A percentile compares a stretch with the other conserved stretches of the same genome.
phyloP scores from a whole-genome alignment of 2,329 filamentous ascomycete genomes.

The Fusarium lateritium region DNA sequence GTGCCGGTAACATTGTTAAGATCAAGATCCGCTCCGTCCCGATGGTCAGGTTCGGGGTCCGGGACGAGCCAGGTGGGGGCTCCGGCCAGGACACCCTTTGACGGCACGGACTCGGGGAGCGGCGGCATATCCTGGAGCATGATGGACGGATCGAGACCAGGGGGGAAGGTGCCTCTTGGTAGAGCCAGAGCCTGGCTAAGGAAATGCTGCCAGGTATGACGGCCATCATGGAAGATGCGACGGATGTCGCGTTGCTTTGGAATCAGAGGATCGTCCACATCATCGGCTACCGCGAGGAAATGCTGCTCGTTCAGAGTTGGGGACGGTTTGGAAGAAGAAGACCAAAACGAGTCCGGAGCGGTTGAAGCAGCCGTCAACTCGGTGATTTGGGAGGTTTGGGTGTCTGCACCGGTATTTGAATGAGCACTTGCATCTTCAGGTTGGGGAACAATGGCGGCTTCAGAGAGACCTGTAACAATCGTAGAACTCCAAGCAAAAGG shows the following conservation, averaged over 20 bases:
- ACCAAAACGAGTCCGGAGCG: conserved; percentile 21
- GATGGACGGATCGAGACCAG: conserved; percentile 42
- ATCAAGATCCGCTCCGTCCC: conserved; percentile 31
- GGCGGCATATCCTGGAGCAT: conserved; percentile 49
- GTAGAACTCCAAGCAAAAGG: conserved; percentile 46
- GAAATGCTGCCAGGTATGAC: conserved; percentile 45
- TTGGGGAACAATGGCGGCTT: conserved; percentile 38
- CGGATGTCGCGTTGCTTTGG: conserved; percentile 41
- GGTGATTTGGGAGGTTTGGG: conserved; percentile 17
- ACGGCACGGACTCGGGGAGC: conserved; percentile 42
- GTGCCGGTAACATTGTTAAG: conserved; percentile 44
- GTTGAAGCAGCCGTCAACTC: conserved; percentile 33
- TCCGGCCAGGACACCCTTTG: conserved; percentile 44
- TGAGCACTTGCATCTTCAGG: conserved; percentile 42
- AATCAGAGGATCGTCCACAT: conserved; percentile 44
- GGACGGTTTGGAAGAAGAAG: conserved; percentile 13
- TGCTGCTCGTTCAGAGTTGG: conserved; percentile 23
- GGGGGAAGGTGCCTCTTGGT: conserved; percentile 42
- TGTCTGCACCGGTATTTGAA: conserved; percentile 26
- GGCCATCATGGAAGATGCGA: conserved; percentile 42
- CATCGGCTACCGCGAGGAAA: conserved; percentile 33
- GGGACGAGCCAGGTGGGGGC: conserved; percentile 47
- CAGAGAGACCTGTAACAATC: conserved; percentile 47
- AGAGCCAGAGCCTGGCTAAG: conserved; percentile 36
- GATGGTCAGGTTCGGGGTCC: conserved; percentile 39